phyloP scores from a whole-genome alignment of 2,329 filamentous ascomycete species.

The Colletotrichum higginsianum region DNA sequence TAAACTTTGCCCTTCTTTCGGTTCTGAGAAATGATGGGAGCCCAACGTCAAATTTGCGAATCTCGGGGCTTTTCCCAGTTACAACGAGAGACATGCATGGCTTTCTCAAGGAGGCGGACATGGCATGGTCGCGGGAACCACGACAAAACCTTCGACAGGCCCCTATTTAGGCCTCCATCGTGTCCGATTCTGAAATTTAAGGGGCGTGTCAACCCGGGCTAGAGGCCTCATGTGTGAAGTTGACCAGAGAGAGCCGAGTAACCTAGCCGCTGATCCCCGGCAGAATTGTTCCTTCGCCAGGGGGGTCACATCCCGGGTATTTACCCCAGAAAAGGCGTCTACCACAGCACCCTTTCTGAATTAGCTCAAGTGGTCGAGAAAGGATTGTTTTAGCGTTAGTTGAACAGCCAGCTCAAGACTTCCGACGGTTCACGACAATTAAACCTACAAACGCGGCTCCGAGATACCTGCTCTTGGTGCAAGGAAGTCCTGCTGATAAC shows the following conservation, averaged over 20 bases:
- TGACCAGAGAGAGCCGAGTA: background rate
- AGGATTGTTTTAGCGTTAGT: background rate
- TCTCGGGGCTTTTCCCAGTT: background rate
- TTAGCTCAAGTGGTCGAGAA: background rate
- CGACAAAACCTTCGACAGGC: background rate
- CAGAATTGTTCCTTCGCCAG: background rate
- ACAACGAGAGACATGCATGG: background rate
- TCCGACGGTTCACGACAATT: no score
- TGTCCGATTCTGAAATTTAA: constrained; percentile 8
- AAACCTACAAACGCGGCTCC: no score
- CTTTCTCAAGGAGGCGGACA: background rate
- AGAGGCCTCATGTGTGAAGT: constrained; percentile 12
- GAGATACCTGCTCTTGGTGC: no score
- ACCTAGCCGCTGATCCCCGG: constrained; percentile 22
- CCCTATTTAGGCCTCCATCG: background rate
- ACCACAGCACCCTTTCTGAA: no score
- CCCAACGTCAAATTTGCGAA: background rate
- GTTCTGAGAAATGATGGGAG: background rate
- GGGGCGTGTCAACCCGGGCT: constrained; percentile 25
- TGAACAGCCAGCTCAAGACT: background rate
- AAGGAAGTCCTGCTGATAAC: no score
- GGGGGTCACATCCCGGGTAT: constrained; percentile 12
- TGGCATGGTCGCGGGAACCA: background rate
- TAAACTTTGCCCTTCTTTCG: background rate
- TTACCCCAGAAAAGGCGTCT: constrained; percentile 8